Conservation (phyloP, 805 yeast genomes). For the Diddensiella caesifluorescens region DNA sequence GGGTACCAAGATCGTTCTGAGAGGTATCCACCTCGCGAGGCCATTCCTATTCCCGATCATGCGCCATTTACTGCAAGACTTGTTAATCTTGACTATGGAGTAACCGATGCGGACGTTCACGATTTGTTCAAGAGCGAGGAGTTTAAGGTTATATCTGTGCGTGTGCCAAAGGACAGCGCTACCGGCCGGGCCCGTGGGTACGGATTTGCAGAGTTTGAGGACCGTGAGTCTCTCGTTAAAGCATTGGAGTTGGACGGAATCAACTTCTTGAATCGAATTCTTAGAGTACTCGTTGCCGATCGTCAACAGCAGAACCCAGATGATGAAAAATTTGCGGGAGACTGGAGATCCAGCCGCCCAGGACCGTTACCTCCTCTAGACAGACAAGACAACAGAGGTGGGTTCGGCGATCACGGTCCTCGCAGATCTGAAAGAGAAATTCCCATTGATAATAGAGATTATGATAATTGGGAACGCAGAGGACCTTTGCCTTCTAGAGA, state of each 20-base stretch:
- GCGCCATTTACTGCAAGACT: conserved; percentile 93
- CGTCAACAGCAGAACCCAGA: conserved; percentile 35
- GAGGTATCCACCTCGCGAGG: conserved; percentile 40
- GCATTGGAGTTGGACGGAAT: conserved; percentile 73
- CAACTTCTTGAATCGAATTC: conserved; percentile 62
- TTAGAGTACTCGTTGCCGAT: conserved; percentile 74
- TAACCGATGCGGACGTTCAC: conserved; percentile 50
- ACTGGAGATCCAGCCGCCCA: conserved; percentile 24
- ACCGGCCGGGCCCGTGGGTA: conserved; percentile 75
- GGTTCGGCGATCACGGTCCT: conserved; percentile 6
- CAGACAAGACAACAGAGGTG: conserved; percentile 11
- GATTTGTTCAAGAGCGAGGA: conserved; percentile 38
- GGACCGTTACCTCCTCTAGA: conserved; percentile 25
- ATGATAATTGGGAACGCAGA: conserved; percentile 31
- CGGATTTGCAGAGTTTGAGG: conserved; percentile 83
- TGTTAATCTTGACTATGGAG: conserved; percentile 79
- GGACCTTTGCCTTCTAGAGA: conserved; percentile 29
- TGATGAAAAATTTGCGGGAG: conserved; percentile 38
- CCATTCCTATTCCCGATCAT: conserved; percentile 80
- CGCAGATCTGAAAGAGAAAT: conserved; percentile 4
- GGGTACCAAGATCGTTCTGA: no score
- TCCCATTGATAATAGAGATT: conserved; percentile 51
- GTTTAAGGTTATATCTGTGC: conserved; percentile 52
- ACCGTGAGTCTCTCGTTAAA: conserved; percentile 68
- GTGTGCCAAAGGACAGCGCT: conserved; percentile 64